Percentiles rank a stretch among this genome's conserved stretches.
These are phyloP conservation scores for Mycocentrospora acerina DNA, from an alignment of 2,329 filamentous ascomycete genomes.

Conservation along the genomic window DNA sequence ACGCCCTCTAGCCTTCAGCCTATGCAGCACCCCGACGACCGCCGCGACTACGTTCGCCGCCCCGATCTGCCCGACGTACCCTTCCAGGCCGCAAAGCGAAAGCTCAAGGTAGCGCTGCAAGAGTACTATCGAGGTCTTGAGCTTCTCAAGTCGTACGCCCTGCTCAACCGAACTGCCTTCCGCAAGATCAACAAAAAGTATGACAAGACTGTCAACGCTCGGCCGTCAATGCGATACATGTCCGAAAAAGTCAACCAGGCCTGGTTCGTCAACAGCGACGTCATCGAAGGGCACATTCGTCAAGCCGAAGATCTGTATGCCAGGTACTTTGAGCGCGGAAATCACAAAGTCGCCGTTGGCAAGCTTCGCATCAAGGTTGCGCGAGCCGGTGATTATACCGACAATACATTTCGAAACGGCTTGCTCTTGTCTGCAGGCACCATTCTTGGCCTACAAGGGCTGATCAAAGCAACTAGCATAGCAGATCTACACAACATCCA, in stretches of 20 bases:
- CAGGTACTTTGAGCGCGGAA: constrained; percentile 89
- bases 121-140: constrained; percentile 94
- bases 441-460: constrained; percentile 47
- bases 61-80: constrained; percentile 60
- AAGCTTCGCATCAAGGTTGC: constrained; percentile 76
- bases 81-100: constrained; percentile 84
- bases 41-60: constrained; percentile 47
- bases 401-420: constrained; percentile 61
- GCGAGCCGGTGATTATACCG: constrained; percentile 60
- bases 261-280: constrained; percentile 88
- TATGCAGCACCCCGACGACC: constrained; percentile 30
- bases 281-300: constrained; percentile 76
- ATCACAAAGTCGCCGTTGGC: constrained; percentile 84
- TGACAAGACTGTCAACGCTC: constrained; percentile 82
- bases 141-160: constrained; percentile 84
- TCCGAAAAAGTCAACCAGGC: constrained; percentile 87
- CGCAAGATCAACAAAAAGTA: constrained; percentile 99
- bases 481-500: constrained; percentile 20
- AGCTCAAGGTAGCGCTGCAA: constrained; percentile 85
- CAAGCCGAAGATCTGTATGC: constrained; percentile 89
- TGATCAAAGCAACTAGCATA: constrained; percentile 43
- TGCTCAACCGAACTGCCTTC: constrained; percentile 90
- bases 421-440: constrained; percentile 45
- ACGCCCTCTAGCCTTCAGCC: constrained; percentile 46
- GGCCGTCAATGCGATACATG: constrained; percentile 79